A percentile compares a stretch with the other conserved stretches of the same genome.
Conservation (phyloP, 306 rosid genomes). For the Acacia confusa region DNA sequence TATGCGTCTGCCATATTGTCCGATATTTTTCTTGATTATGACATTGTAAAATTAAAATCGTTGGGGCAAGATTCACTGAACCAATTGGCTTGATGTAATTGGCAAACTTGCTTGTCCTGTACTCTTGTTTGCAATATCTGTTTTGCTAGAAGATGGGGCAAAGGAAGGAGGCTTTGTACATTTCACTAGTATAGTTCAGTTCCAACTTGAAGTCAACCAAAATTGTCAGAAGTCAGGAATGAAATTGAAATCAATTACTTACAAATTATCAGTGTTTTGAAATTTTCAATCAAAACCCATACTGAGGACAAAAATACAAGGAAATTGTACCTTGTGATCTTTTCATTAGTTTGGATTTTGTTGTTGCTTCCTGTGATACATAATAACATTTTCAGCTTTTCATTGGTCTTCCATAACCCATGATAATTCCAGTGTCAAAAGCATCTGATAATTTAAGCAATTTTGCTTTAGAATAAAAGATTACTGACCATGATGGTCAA, state of each 20-base stretch:
- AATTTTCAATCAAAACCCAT: neutral
- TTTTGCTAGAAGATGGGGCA: neutral
- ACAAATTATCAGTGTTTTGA: neutral
- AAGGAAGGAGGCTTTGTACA: neutral
- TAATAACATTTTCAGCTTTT: too few species aligned
- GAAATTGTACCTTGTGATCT: neutral
- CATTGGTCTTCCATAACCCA: conserved; percentile 85
- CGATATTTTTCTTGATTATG: neutral
- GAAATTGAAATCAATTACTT: neutral
- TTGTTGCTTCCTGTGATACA: too few species aligned
- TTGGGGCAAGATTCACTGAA: neutral
- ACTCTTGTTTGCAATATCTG: neutral
- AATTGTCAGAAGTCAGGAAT: neutral
- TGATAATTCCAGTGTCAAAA: conserved; percentile 79
- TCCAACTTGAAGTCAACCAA: neutral
- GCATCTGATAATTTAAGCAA: conserved; percentile 64
- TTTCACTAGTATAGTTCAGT: neutral
- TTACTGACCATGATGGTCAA: conserved; percentile 96
- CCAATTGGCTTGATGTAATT: neutral
- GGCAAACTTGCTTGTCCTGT: neutral
- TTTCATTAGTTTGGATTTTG: too few species aligned
- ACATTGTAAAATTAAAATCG: neutral
- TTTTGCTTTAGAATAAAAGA: conserved; percentile 6
- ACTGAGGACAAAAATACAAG: neutral
- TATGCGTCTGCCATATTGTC: neutral